Evolutionary conservation across 495 filamentous ascomycete species (phyloP), one percentile per base, ranked within the genome.

Genomic region (Talaromyces wortmannii): DNA sequence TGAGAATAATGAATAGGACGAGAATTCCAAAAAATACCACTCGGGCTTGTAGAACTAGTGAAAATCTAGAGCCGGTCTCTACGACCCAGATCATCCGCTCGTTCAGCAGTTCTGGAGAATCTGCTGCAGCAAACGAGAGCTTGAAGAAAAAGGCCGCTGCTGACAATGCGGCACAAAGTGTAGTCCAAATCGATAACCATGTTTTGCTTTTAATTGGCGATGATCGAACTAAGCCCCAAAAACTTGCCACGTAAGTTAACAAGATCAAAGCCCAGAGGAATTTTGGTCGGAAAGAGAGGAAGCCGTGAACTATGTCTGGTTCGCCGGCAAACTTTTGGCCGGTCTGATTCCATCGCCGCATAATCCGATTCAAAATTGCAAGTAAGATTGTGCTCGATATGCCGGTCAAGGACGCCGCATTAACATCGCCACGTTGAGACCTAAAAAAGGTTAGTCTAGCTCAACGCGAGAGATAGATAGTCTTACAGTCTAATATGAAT

Each of bases 291-390:
- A 68, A 64, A 33, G 82, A 70, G 52, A 53, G 29, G 52, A 32
- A 33, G n/a, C 32, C 17, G 36, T 83, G 84, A 53, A 86, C 85
- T 50, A 96, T 94, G 63, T 96, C 92, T 48, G 90, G 82, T 49
- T 86, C 87, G 12, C 90, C 92, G 13, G 94, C 84, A 59, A 89
- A 89, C 57, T 99, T 99, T 60, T 96, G 91, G 18, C 94, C 94
- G 0, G 94, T 97, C 66, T 97, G 94, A 65, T 97, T 97, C 92
- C 92, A 99, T 40, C 84, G 77, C 45, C 89, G 74, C 44, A 85
- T 61, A 6, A 95, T 59, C 32, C 94, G 81, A 42, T 88, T 75
- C 15, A 78, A 59, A 7, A 75, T 55, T 10, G 63, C 57, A 6
- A 76, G 57, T 3, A 57, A 65, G 6, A 64, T 31, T 12, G 63